Conservation (phyloP, 805 yeast species). For the Limtongia smithiae region DNA sequence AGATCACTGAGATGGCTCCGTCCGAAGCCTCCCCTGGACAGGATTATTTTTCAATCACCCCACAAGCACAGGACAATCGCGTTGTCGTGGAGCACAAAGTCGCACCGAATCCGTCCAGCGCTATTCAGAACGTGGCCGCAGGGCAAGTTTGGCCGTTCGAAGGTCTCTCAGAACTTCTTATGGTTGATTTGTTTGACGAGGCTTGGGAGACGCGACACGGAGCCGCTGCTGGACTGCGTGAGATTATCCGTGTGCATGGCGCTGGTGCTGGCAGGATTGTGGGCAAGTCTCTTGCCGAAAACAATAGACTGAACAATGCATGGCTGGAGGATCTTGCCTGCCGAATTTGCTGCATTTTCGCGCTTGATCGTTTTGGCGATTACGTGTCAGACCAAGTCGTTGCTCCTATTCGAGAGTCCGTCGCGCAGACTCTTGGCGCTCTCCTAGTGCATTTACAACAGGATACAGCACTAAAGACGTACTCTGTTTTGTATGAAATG, state of each 20-base stretch:
- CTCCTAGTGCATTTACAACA: conserved; percentile 69
- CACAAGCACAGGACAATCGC: conserved; percentile 69
- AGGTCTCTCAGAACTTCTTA: conserved; percentile 78
- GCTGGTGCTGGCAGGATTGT: conserved; percentile 76
- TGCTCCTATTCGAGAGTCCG: conserved; percentile 96
- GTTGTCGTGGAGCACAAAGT: conserved; percentile 76
- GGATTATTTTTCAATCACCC: conserved; percentile 48
- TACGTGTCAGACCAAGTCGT: conserved; percentile 96
- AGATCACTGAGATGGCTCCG: conserved; percentile 4
- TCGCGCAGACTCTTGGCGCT: conserved; percentile 92
- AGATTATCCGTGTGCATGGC: conserved; percentile 78
- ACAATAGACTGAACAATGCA: conserved; percentile 58
- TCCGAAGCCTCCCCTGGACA: conserved; percentile 4
- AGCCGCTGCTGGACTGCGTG: conserved; percentile 87
- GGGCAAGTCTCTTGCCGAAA: conserved; percentile 59
- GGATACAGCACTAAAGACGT: conserved; percentile 56
- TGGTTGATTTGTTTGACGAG: conserved; percentile 76
- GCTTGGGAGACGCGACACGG: conserved; percentile 97
- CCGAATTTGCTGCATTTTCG: conserved; percentile 77
- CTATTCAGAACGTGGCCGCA: conserved; percentile 21
- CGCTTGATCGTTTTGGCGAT: conserved; percentile 94
- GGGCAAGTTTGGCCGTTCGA: conserved; percentile 85
- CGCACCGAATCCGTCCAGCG: conserved; percentile 58
- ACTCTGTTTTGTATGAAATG: conserved; percentile 60
- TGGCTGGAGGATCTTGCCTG: conserved; percentile 87